Base-by-base conservation (phyloP, 148 eudicot genomes). In the Simmondsia chinensis region DNA sequence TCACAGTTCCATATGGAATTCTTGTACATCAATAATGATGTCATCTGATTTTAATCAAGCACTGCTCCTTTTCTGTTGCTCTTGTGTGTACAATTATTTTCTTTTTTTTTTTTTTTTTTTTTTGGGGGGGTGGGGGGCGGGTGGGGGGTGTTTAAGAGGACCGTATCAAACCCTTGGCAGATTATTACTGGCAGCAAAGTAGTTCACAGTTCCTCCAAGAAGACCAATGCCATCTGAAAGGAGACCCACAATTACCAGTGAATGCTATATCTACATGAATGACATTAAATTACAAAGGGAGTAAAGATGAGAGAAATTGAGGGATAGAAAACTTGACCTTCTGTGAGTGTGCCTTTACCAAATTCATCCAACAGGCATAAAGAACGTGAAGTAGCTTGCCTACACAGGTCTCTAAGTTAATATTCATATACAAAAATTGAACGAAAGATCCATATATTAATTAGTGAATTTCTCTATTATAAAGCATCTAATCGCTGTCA, bases 341-440 rank as follows among this genome's bases (percentile, higher is more conserved):
- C 97, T 48, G 97, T 72, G 33, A 89, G 93, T 54, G 97, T 89
- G 49, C 97, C 97, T 72, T 89, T 89, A 17, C 97, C 97, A 40
- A 89, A 89, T 69, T 89, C 97, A 56, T 89, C 97, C 68, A 89
- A 43, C 49, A 89, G 77, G 58, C 97, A 89, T 49, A 89, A 68
- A 50, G 97, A 89, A 32, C 64, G 71, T 39, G 82, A 54, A 24
- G 83, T 84, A 46, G 95, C 87, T 68, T 89, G 97, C 72, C 97
- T 89, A 37, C 25, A 14, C 16, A 47, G 34, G 37, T 44, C 41
- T 36, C 21, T 30, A 33, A 4, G 2, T 9, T 11, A 6, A 18
- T 10, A 6, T 37, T 20, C n/a, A 9, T 16, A 20, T 30, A 44
- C 29, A 47, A 52, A 43, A 13, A 20, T 43, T 30, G 28, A 39